Evolutionary conservation across 192 early-diverging fungal species (phyloP), one percentile per base, ranked within the genome.

Genomic region (Haplosporangium gracile): DNA sequence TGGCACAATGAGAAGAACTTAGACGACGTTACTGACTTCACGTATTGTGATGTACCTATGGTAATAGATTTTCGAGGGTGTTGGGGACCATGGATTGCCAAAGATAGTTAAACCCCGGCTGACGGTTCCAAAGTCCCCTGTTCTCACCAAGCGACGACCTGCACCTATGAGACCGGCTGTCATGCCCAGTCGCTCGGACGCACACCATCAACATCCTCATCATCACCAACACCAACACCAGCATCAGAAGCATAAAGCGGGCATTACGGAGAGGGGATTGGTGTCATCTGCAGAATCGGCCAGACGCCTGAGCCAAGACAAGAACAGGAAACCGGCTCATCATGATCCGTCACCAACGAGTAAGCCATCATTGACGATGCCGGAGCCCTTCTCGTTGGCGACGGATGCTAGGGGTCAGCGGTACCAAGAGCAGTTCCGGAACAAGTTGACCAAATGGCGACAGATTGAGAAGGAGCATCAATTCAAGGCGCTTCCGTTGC

Each of bases 401-500:
- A 93, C 93, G 11, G 88, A 92, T 68, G 38, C 83, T n/a, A 80
- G 93, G 65, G 89, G 91, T 4, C 80, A 82, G 39, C 72, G 80
- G 38, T 74, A 91, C 53, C 88, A 90, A 69, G 75, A 84, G 32
- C 65, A 83, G 40, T 89, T 92, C 40, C 69, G 85, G 29, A 78
- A 88, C 72, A 87, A 89, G 68, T 80, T 92, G 29, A 82, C 82
- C 34, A 75, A 68, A 36, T 89, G 89, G 89, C 79, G 76, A 69
- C 71, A 85, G 45, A 82, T 82, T 26, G 89, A 89, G 34, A 72
- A 80, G 39, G 77, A 77, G n/a, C 53, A 74, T 0, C 70, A 90
- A 39, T 94, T 94, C 82, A 85, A 84, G 32, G 94, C 95, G 1
- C 81, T 90, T 36, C 93, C 95, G 5, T 36, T 93, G 10, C 89